Evolutionary conservation across 208 protist genomes (phyloP).

Genomic region (Leishmania arabica): DNA sequence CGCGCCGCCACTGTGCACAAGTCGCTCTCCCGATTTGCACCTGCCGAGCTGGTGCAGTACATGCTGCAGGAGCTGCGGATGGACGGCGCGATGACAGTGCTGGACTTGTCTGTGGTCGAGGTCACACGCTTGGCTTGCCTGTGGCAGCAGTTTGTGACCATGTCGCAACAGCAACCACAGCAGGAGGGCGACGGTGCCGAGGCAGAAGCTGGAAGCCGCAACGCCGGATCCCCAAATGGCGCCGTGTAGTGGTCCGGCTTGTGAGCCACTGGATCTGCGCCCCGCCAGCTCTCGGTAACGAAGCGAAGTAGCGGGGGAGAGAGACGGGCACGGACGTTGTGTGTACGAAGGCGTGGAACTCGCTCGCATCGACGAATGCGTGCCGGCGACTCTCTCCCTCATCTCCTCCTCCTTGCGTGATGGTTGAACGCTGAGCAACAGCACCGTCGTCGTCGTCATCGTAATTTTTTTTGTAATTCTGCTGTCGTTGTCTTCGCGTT

Average conservation of each 20-base stretch:
- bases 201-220: background rate
- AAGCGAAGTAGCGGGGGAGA: background rate
- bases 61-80: constrained; percentile 85
- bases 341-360: background rate
- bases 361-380: background rate
- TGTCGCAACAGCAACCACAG: constrained; percentile 50
- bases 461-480: background rate
- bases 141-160: constrained; percentile 73
- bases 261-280: background rate
- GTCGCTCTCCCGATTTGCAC: constrained; percentile 60
- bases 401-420: background rate
- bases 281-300: background rate
- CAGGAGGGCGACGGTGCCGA: background rate
- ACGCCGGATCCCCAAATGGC: background rate
- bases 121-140: constrained; percentile 64
- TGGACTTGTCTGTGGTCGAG: constrained; percentile 75
- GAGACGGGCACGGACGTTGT: background rate
- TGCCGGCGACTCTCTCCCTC: background rate
- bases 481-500: background rate
- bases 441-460: background rate
- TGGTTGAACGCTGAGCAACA: background rate
- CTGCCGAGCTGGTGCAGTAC: constrained; percentile 80
- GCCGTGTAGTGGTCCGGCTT: background rate
- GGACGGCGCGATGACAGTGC: constrained; percentile 79
- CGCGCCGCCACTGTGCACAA: constrained; percentile 71